phyloP scores from a whole-genome alignment of 1,139 yeast genomes.

The Debaryomycetaceae sp. region DNA sequence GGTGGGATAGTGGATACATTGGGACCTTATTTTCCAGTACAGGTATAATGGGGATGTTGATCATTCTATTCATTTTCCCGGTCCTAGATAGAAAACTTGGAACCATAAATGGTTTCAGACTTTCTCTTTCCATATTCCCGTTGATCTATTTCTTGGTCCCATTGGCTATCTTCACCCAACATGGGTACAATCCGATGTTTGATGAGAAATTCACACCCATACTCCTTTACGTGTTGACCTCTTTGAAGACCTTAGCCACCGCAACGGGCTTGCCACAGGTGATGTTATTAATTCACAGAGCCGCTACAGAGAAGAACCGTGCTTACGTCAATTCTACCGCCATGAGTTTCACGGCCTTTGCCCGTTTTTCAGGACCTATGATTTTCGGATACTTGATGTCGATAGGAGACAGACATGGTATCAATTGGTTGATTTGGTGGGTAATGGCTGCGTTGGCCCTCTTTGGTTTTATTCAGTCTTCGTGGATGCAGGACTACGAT shows the following conservation, averaged over 20 bases:
- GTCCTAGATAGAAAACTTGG: conserved; percentile 48
- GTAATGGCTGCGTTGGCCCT: conserved; percentile 34
- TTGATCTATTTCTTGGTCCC: conserved; percentile 49
- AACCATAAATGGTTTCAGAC: conserved; percentile 42
- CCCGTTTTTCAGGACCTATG: conserved; percentile 58
- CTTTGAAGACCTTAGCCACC: conserved; percentile 25
- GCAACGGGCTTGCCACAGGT: conserved; percentile 41
- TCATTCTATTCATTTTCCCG: conserved; percentile 53
- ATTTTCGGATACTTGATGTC: conserved; percentile 58
- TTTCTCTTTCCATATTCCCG: conserved; percentile 43
- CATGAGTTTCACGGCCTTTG: conserved; percentile 48
- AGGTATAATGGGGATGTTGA: conserved; percentile 54
- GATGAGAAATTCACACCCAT: conserved; percentile 21
- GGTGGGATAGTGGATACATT: conserved; percentile 42
- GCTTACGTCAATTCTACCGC: conserved; percentile 51
- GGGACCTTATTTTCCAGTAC: conserved; percentile 55
- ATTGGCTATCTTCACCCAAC: conserved; percentile 42
- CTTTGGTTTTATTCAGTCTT: conserved; percentile 29
- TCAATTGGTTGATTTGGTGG: conserved; percentile 54
- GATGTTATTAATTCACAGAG: conserved; percentile 44
- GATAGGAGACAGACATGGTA: conserved; percentile 35
- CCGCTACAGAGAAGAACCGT: conserved; percentile 45
- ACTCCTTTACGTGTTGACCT: conserved; percentile 24
- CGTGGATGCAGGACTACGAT: conserved; percentile 32
- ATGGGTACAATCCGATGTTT: conserved; percentile 23